Evolutionary conservation across 805 yeast genomes (phyloP), one percentile per base, ranked within the genome.

Genomic region (Candida silvatica): DNA sequence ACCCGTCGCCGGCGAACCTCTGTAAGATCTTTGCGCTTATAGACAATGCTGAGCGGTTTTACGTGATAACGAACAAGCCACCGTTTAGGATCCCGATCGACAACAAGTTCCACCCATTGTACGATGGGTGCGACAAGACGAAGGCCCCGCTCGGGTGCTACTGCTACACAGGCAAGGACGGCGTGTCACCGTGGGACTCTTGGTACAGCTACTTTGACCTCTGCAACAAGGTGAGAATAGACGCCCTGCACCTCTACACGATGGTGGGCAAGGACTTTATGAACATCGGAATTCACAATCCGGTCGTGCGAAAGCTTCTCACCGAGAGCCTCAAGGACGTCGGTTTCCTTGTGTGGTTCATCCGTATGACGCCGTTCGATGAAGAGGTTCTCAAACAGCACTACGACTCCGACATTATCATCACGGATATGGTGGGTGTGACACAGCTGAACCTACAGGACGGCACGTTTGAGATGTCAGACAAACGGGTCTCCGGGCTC

Each of bases 181-280:
- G 15, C 28, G 32, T 31, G 39, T 27, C 12, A n/a, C 16, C 5
- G 6, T 17, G 22, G 11, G 38, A 35, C n/a, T 46, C 39, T n/a
- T 52, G 56, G 52, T 49, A 34, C 32, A 52, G 58, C 7, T 49
- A 46, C 33, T 52, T 44, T 31, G 59, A 54, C 42, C 46, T 49
- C 31, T 38, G 48, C 14, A 54, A 53, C 17, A 47, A 44, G 15
- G 23, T 44, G n/a, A 64, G 67, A 37, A 47, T 59, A 44, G 39
- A 56, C 55, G 32, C 62, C 52, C 19, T 50, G 54, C 32, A 56
- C 58, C 23, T 65, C 58, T 25, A 59, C 49, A 41, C 61, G 52
- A 31, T 58, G 52, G 41, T 58, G 42, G 30, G 50, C 51, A 32
- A 45, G 44, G 26, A 49, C 44, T 45, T 49, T 19, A 19, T 52